Base-by-base conservation (phyloP, 495 filamentous ascomycete genomes). In the Penicillium waksmanii region DNA sequence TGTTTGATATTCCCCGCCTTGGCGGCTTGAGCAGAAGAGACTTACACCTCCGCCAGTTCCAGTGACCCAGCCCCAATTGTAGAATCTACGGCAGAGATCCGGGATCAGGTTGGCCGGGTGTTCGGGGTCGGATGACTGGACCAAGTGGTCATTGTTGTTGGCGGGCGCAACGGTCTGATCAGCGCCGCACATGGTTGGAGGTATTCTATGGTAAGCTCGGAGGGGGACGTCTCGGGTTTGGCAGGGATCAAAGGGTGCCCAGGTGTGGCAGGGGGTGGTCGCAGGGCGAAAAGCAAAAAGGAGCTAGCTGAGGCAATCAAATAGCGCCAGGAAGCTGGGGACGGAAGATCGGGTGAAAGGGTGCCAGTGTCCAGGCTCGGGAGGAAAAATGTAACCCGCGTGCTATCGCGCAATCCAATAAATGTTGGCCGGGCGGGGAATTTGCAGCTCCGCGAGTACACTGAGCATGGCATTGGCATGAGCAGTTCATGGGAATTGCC, bases 61-160 rank as follows among this genome's bases (percentile, higher is more conserved):
- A 38, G 95, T 97, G 17, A 98, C 95, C 95, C 95, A 98, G 42
- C 95, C 96, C 66, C 92, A 82, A 23, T 83, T 90, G 82, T 96
- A 98, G 77, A 98, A 98, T 66, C 90, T 92, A 63, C 88, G 87
- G 79, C 95, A 98, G 48, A 98, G 83, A 40, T 87, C 85, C 53
- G 92, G 93, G 61, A 98, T 97, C 55, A 94, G 80, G 76, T 98
- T 98, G 54, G 94, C 92, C 17, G 95, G 95, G 73, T 98, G 96
- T 57, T 92, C 74, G 8, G 89, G 87, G 52, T 84, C 79, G 6
- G 67, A 46, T 5, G 81, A 84, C 53, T 73, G 71, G 66, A 98
- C 82, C 60, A 97, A 84, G 63, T 93, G 83, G 77, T 96, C 89
- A 70, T 31, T 31, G 27, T 88, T 87, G 72, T 84, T 84, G 33